These are phyloP conservation scores for Chalciporus piperatoides DNA, from an alignment of 1,284 basidiomycete species.

Conservation along the genomic window DNA sequence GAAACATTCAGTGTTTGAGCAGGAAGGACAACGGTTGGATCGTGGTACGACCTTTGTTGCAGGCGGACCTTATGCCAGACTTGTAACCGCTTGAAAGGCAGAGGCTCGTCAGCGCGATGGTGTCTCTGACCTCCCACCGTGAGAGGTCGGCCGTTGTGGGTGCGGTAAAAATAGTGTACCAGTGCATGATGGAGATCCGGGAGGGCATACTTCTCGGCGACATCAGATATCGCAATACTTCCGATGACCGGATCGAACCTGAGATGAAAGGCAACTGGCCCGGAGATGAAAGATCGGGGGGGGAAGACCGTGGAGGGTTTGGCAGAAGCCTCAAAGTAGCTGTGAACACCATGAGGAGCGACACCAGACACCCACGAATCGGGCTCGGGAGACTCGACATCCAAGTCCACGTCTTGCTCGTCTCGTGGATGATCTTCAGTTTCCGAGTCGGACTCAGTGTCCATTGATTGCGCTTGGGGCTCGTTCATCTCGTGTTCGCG, in stretches of 20 bases:
- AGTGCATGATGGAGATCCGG: conserved; percentile 12
- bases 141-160: conserved; percentile 25
- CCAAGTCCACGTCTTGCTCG: too few species aligned
- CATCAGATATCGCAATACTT: conserved; percentile 20
- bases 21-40: conserved; percentile 16
- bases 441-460: too few species aligned
- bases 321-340: neutral
- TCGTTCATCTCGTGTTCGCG: neutral
- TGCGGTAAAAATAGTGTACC: conserved; percentile 25
- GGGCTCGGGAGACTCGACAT: too few species aligned
- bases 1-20: conserved; percentile 25
- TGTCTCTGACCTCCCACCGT: neutral
- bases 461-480: too few species aligned
- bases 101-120: conserved; percentile 16
- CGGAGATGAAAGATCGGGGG: conserved; percentile 16
- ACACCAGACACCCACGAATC: neutral
- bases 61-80: too few species aligned
- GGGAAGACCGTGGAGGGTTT: conserved; percentile 5
- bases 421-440: too few species aligned
- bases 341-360: neutral
- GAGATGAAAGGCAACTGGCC: conserved; percentile 25
- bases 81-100: neutral
- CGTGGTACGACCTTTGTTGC: too few species aligned
- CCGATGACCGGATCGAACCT: conserved; percentile 18
- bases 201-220: neutral